Conservation (phyloP, 208 protist species). For the Trypanosomatidae sp. region DNA sequence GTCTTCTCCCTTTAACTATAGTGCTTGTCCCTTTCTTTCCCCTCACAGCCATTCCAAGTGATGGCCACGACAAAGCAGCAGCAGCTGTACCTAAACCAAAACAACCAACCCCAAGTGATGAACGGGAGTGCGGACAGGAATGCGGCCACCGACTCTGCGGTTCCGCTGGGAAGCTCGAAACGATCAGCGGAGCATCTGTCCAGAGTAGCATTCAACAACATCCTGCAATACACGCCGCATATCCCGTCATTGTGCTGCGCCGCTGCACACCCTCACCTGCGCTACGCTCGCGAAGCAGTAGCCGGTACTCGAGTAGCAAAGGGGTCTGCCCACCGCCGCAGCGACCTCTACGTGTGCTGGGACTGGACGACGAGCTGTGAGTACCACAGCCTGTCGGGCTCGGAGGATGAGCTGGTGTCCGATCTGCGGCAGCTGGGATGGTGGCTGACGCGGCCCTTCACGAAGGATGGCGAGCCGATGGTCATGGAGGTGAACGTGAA, state of each 20-base stretch:
- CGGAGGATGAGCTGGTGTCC: slow-evolving; percentile 3
- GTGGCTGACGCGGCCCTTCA: slow-evolving; percentile 13
- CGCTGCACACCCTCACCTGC: slow-evolving; percentile 18
- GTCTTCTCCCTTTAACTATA: not conserved
- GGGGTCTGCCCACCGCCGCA: slow-evolving; percentile 5
- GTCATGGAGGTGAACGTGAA: slow-evolving; percentile 27
- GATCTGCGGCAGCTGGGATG: slow-evolving; percentile 17
- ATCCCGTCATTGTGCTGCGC: slow-evolving; percentile 20
- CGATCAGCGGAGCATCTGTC: not conserved
- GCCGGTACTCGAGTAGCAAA: slow-evolving; percentile 9
- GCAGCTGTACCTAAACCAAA: not conserved
- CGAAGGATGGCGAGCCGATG: slow-evolving; percentile 9
- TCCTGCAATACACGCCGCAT: slow-evolving; percentile 23
- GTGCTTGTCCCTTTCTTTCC: not conserved
- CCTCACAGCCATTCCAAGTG: not conserved
- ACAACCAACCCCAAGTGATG: not conserved
- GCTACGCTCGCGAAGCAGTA: slow-evolving; percentile 19
- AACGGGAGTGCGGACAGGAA: not conserved
- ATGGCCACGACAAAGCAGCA: not conserved
- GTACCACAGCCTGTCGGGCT: slow-evolving; percentile 22
- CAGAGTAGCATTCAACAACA: slow-evolving; percentile 4
- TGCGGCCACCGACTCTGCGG: not conserved
- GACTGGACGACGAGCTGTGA: slow-evolving; percentile 10
- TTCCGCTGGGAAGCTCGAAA: not conserved
- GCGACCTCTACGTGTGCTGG: slow-evolving; percentile 19